Evolutionary conservation across 2,329 filamentous ascomycete species (phyloP).

Genomic region (Ampelomyces quisqualis): DNA sequence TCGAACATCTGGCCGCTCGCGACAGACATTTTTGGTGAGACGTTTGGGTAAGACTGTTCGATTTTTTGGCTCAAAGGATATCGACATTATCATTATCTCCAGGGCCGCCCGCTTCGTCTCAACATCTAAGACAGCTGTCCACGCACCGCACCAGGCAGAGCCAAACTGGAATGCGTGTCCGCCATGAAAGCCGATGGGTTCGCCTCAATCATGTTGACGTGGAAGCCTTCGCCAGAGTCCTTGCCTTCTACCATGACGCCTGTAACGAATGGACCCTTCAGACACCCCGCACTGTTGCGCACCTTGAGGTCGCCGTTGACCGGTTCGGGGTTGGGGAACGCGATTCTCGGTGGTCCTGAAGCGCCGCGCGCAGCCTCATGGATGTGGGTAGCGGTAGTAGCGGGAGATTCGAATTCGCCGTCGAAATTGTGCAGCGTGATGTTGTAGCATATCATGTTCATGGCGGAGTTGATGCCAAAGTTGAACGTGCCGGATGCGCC

Average conservation of each 20-base stretch:
- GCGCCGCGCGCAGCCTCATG: constrained; percentile 52
- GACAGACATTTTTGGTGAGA: too few relatives aligned
- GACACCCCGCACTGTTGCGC: constrained; percentile 27
- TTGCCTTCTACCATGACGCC: constrained; percentile 45
- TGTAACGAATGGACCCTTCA: constrained; percentile 28
- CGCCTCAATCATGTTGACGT: constrained; percentile 53
- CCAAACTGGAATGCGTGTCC: constrained; percentile 56
- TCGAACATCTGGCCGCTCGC: too few relatives aligned
- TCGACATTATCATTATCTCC: constrained; percentile 5
- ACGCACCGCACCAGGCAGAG: constrained; percentile 56
- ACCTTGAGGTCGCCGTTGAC: constrained; percentile 13
- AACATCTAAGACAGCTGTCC: constrained; percentile 47
- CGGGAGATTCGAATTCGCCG: constrained; percentile 55
- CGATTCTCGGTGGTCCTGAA: constrained; percentile 53
- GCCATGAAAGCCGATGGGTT: constrained; percentile 55
- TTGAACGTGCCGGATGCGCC: constrained; percentile 53
- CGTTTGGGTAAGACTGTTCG: too few relatives aligned
- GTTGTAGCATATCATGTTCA: constrained; percentile 51
- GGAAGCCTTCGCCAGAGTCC: constrained; percentile 54
- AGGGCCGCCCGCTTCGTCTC: not conserved
- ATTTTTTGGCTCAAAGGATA: not conserved
- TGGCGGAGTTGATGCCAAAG: constrained; percentile 54
- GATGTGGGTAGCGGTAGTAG: constrained; percentile 58
- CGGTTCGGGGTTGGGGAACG: constrained; percentile 28
- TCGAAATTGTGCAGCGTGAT: constrained; percentile 54